Percentiles rank a stretch among this genome's conserved stretches.
These are phyloP conservation scores for Calocera viscosa DNA, from an alignment of 768 basidiomycete genomes.

Conservation along the genomic window DNA sequence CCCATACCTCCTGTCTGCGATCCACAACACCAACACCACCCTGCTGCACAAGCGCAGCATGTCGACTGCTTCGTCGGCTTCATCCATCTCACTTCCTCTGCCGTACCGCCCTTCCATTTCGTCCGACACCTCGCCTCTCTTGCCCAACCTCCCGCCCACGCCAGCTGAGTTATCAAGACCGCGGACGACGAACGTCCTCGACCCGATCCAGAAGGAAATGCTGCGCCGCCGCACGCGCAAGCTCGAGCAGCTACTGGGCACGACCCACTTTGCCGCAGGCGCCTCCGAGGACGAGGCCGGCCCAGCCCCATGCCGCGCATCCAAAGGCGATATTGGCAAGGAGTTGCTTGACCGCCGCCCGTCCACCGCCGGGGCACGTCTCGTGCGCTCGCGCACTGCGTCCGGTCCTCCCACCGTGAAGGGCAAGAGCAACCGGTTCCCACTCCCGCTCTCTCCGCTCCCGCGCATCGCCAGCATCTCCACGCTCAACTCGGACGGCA, in stretches of 20 bases:
- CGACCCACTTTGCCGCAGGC: neutral
- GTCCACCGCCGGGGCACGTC: neutral
- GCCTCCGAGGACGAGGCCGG: neutral
- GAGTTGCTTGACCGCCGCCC: neutral
- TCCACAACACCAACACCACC: neutral
- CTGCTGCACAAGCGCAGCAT: conserved; percentile 4
- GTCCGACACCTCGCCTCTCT: neutral
- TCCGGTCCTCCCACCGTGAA: neutral
- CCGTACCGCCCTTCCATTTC: neutral
- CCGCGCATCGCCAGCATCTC: neutral
- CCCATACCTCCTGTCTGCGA: neutral
- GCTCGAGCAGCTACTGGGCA: neutral
- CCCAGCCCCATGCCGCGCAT: neutral
- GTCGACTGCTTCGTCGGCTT: neutral
- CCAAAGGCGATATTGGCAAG: neutral
- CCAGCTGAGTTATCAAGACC: neutral
- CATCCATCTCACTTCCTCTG: neutral
- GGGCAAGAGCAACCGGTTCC: neutral
- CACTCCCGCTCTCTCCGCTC: neutral
- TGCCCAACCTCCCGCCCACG: neutral
- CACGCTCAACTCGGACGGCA: conserved; percentile 1
- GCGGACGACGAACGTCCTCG: neutral
- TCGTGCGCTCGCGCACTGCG: neutral
- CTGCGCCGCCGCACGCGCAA: neutral
- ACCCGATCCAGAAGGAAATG: neutral